Evolutionary conservation across 2,329 filamentous ascomycete genomes (phyloP).

Genomic region (Exophiala mesophila): DNA sequence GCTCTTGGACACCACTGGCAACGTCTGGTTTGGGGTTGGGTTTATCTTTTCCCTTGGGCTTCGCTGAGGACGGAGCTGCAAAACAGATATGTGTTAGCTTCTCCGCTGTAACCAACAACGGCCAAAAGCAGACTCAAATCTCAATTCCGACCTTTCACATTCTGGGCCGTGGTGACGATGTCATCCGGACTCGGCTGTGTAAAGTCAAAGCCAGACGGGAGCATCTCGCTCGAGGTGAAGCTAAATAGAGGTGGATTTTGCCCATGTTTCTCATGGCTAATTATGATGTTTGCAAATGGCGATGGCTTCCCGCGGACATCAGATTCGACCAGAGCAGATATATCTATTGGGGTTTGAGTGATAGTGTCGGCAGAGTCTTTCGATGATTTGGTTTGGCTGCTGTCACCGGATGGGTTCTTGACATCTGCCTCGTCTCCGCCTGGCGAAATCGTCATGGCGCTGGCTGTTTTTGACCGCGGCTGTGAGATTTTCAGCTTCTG

Average conservation of each 20-base stretch:
- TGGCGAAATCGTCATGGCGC: neutral
- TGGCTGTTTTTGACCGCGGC: neutral
- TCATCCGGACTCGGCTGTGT: slow-evolving; percentile 87
- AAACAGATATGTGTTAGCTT: too few relatives aligned
- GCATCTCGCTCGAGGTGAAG: slow-evolving; percentile 5
- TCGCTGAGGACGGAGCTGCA: slow-evolving; percentile 32
- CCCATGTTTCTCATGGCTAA: slow-evolving; percentile 9
- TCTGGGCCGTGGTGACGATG: slow-evolving; percentile 78
- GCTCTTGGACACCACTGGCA: slow-evolving; percentile 44
- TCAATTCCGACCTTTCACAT: slow-evolving; percentile 59
- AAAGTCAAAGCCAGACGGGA: slow-evolving; percentile 55
- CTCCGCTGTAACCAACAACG: too few relatives aligned
- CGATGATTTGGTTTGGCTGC: neutral
- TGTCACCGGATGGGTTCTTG: neutral
- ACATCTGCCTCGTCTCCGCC: neutral
- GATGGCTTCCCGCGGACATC: slow-evolving; percentile 20
- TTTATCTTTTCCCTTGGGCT: slow-evolving; percentile 37
- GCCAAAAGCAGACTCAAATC: too few relatives aligned
- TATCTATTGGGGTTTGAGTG: neutral
- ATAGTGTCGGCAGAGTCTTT: neutral
- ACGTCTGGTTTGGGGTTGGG: slow-evolving; percentile 28
- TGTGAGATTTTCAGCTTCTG: slow-evolving; percentile 28
- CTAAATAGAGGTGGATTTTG: slow-evolving; percentile 2
- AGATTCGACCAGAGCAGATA: slow-evolving; percentile 1
- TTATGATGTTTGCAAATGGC: slow-evolving; percentile 25